Evolutionary conservation across 1,139 yeast species (phyloP).

Genomic region (Blastobotrys ciferrii): DNA sequence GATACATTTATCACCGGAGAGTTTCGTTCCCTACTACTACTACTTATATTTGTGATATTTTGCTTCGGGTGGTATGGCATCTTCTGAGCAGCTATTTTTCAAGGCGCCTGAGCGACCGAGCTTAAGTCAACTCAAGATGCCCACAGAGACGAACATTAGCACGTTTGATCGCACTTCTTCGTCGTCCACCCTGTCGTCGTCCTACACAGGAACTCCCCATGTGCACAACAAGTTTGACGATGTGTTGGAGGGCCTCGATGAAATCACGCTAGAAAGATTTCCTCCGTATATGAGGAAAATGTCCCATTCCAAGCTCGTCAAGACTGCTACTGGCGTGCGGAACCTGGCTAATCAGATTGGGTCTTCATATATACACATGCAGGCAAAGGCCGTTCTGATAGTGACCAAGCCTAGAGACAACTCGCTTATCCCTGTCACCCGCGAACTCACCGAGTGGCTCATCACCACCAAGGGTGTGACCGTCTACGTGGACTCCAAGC

Average conservation of each 20-base stretch:
- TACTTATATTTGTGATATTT: too few relatives aligned
- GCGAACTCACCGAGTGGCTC: constrained; percentile 79
- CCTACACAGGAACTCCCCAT: constrained; percentile 18
- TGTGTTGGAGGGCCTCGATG: constrained; percentile 27
- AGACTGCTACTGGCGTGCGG: constrained; percentile 84
- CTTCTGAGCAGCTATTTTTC: background rate
- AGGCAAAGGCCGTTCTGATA: constrained; percentile 67
- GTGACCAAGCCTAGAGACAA: constrained; percentile 87
- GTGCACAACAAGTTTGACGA: constrained; percentile 30
- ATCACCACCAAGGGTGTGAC: constrained; percentile 45
- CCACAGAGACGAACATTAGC: background rate
- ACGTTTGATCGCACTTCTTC: background rate
- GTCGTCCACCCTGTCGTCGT: background rate
- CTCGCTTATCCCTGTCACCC: constrained; percentile 66
- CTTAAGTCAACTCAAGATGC: constrained; percentile 5
- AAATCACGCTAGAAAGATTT: constrained; percentile 23
- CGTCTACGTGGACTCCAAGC: constrained; percentile 69
- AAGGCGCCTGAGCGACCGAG: background rate
- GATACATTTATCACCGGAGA: background rate
- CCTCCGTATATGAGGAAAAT: constrained; percentile 24
- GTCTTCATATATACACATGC: constrained; percentile 69
- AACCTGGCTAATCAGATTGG: constrained; percentile 72
- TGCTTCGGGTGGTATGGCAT: background rate
- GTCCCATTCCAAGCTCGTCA: constrained; percentile 38
- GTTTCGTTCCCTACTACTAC: too few relatives aligned